Conservation (phyloP, 257 asterid genomes). For the Voacanga thouarsii region DNA sequence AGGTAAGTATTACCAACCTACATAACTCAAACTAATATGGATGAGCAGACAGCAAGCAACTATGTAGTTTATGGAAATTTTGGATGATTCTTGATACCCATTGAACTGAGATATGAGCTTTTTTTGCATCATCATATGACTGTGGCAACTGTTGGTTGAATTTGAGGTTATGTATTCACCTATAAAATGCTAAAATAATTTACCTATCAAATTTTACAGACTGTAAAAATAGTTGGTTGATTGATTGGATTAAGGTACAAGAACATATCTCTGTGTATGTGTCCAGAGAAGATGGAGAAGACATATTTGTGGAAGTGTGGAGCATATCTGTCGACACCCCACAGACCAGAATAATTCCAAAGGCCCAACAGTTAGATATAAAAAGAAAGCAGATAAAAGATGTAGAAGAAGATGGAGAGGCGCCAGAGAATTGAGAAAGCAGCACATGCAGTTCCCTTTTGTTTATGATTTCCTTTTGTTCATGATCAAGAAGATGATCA, state of each 20-base stretch:
- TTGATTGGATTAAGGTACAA: not conserved
- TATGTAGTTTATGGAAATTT: not conserved
- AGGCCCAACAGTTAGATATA: slow-evolving; percentile 5
- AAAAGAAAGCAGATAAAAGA: slow-evolving; percentile 16
- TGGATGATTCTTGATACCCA: not conserved
- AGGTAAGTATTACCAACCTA: not conserved
- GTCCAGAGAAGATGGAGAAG: slow-evolving; percentile 14
- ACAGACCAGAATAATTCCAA: slow-evolving; percentile 23
- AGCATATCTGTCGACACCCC: slow-evolving; percentile 22
- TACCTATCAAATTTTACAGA: not conserved
- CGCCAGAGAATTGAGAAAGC: slow-evolving; percentile 19
- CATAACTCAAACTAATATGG: not conserved
- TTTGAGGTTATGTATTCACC: not conserved
- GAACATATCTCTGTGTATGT: not conserved
- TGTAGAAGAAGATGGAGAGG: slow-evolving; percentile 8
- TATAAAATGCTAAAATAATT: not conserved
- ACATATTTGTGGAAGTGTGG: slow-evolving; percentile 27
- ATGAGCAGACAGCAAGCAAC: not conserved
- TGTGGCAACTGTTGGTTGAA: too few relatives aligned
- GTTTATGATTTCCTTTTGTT: slow-evolving; percentile 3
- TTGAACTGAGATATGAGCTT: not conserved
- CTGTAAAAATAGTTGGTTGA: not conserved
- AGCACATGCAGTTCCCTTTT: slow-evolving; percentile 36
- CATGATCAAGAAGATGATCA: slow-evolving; percentile 10
- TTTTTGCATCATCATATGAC: not conserved